A percentile compares a stretch with the other conserved stretches of the same genome.
Evolutionary conservation across 2,329 filamentous ascomycete genomes (phyloP).

Genomic region (Penicillium hordei): DNA sequence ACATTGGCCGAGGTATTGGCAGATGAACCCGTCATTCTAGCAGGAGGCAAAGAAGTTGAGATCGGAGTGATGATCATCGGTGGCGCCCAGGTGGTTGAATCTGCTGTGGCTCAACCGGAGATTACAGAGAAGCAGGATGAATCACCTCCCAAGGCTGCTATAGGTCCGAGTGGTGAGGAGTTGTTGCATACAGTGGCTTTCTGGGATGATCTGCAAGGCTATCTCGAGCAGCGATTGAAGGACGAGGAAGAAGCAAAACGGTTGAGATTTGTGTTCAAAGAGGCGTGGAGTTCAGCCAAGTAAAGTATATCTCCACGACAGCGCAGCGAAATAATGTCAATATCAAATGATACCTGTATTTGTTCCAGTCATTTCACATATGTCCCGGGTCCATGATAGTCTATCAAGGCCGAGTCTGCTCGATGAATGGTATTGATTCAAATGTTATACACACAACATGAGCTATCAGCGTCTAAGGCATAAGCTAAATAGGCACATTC

Average conservation of each 20-base stretch:
- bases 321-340: conserved; percentile 5
- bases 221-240: conserved; percentile 74
- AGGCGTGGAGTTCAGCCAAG: conserved; percentile 56
- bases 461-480: not conserved
- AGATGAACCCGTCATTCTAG: conserved; percentile 49
- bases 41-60: conserved; percentile 58
- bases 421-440: conserved; percentile 13
- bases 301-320: not conserved
- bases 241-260: conserved; percentile 66
- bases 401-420: not conserved
- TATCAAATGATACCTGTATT: conserved; percentile 13
- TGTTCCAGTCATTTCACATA: not conserved
- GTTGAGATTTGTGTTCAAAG: conserved; percentile 66
- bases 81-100: conserved; percentile 56
- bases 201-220: conserved; percentile 81
- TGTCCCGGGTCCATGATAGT: not conserved
- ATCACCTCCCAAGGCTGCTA: conserved; percentile 42
- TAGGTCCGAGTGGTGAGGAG: conserved; percentile 57
- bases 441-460: conserved; percentile 24
- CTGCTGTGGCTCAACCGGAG: conserved; percentile 31
- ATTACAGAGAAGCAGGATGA: conserved; percentile 31
- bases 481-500: not conserved
- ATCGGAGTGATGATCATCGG: conserved; percentile 87
- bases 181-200: conserved; percentile 72
- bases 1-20: conserved; percentile 70